Evolutionary conservation across 768 basidiomycete species (phyloP).

Genomic region (Kwoniella pini): DNA sequence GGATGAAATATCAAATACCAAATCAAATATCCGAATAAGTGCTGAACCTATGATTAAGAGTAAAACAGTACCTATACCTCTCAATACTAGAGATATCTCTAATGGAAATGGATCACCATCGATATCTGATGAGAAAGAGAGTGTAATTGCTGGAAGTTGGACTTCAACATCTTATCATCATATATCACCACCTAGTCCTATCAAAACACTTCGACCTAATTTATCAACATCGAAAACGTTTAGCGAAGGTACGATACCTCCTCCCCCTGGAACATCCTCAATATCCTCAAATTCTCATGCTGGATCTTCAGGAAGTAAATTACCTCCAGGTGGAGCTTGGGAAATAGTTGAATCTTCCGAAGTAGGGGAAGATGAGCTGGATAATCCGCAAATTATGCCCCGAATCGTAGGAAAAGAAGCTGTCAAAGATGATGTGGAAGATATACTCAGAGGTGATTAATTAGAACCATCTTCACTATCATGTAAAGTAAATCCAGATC

Average conservation of each 20-base stretch:
- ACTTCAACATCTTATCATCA: conserved; percentile 32
- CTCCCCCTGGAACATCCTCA: conserved; percentile 33
- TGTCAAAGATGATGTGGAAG: conserved; percentile 69
- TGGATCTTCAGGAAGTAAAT: conserved; percentile 13
- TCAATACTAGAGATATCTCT: neutral
- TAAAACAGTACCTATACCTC: conserved; percentile 13
- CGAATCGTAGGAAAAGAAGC: conserved; percentile 57
- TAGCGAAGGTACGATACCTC: conserved; percentile 35
- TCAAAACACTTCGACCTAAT: conserved; percentile 21
- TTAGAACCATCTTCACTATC: too few relatives aligned
- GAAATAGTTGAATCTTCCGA: conserved; percentile 42
- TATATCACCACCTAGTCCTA: conserved; percentile 24
- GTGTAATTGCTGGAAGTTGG: conserved; percentile 27
- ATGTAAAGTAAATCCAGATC: too few relatives aligned
- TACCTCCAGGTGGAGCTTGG: conserved; percentile 50
- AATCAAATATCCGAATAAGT: neutral
- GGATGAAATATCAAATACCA: conserved; percentile 11
- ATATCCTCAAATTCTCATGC: neutral
- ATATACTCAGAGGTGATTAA: conserved; percentile 78
- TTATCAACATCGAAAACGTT: conserved; percentile 32
- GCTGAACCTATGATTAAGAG: neutral
- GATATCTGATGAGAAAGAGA: neutral
- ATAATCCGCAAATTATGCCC: conserved; percentile 1
- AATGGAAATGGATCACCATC: conserved; percentile 4
- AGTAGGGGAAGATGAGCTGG: conserved; percentile 20